Conservation (phyloP, 805 yeast species). For the Starmerella riodocensis region DNA sequence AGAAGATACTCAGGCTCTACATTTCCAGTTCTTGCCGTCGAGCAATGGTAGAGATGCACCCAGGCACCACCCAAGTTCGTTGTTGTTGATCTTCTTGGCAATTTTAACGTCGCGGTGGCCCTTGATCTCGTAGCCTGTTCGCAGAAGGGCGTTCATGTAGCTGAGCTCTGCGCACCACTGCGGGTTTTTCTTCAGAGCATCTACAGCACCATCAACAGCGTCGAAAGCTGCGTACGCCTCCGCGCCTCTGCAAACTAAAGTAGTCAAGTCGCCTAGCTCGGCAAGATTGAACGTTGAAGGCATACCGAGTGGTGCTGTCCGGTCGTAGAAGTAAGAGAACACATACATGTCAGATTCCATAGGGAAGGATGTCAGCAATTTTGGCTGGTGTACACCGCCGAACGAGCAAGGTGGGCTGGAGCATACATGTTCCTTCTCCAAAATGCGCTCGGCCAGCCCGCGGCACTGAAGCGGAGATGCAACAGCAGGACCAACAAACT, state of each 20-base stretch:
- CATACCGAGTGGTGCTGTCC: conserved; percentile 89
- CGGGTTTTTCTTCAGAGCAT: conserved; percentile 62
- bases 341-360: conserved; percentile 65
- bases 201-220: conserved; percentile 55
- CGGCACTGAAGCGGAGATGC: conserved; percentile 80
- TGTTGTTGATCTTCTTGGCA: conserved; percentile 75
- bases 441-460: conserved; percentile 61
- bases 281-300: conserved; percentile 75
- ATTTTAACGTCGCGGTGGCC: conserved; percentile 78
- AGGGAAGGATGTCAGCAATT: conserved; percentile 64
- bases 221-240: conserved; percentile 57
- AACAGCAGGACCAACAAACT: conserved; percentile 49
- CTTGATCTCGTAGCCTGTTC: conserved; percentile 95
- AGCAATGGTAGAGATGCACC: conserved; percentile 92
- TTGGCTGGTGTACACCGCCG: conserved; percentile 96
- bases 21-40: conserved; percentile 28
- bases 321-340: conserved; percentile 90
- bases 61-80: conserved; percentile 96
- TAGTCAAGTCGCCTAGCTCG: conserved; percentile 72
- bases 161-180: conserved; percentile 89
- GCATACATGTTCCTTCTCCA: conserved; percentile 76
- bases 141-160: conserved; percentile 78
- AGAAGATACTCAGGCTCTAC: neutral
- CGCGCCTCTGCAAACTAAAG: conserved; percentile 75
- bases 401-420: conserved; percentile 74